phyloP scores from a whole-genome alignment of 345 rosid genomes.

The Rubroshorea leprosula region DNA sequence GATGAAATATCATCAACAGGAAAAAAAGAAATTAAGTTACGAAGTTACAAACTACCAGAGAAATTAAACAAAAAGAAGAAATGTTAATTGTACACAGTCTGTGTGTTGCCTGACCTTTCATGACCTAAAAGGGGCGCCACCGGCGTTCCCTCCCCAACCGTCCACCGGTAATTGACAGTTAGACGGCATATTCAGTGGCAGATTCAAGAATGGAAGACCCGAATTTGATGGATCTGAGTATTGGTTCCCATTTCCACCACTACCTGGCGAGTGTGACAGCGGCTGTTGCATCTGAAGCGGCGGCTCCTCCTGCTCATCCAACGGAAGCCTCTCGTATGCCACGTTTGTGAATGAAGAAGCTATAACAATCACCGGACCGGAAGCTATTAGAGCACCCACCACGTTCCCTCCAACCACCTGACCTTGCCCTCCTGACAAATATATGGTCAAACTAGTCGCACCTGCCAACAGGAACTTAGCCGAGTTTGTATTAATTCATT shows the following conservation, averaged over 20 bases:
- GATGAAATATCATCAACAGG: background rate
- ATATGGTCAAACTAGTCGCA: slow-evolving; percentile 58
- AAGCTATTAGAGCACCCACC: slow-evolving; percentile 58
- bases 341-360: slow-evolving; percentile 71
- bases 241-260: background rate
- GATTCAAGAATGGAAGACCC: background rate
- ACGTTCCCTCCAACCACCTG: slow-evolving; percentile 73
- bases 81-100: background rate
- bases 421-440: slow-evolving; percentile 68
- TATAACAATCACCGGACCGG: slow-evolving; percentile 65
- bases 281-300: background rate
- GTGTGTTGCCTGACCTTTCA: background rate
- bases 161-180: background rate
- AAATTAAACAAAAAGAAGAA: background rate
- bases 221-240: background rate
- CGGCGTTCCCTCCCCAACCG: background rate
- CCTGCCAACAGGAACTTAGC: too few species aligned
- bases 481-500: too few species aligned
- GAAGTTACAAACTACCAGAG: background rate
- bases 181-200: background rate
- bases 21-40: background rate
- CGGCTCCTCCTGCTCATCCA: slow-evolving; percentile 38
- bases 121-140: background rate
- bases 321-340: slow-evolving; percentile 63
- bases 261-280: background rate